phyloP scores from a whole-genome alignment of 768 basidiomycete genomes.

The Leccinum barrowsii region DNA sequence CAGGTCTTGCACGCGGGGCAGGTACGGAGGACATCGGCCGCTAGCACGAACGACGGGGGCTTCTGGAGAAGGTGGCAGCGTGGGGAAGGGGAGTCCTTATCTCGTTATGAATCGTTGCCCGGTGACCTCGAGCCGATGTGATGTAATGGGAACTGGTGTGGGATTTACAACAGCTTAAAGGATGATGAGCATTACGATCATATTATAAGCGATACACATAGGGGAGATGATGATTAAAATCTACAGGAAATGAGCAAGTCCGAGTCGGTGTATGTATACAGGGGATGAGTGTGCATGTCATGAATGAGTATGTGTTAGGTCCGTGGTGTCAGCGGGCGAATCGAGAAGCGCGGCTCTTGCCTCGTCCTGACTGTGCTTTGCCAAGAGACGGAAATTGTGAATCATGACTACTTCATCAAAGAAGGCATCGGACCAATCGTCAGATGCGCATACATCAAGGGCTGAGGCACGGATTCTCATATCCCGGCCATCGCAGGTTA shows the following conservation, averaged over 20 bases:
- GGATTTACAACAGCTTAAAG: constrained; percentile 23
- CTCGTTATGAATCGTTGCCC: constrained; percentile 17
- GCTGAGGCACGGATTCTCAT: constrained; percentile 49
- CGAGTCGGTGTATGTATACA: constrained; percentile 29
- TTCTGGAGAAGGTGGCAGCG: constrained; percentile 27
- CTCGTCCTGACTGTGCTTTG: constrained; percentile 36
- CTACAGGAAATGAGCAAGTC: constrained; percentile 30
- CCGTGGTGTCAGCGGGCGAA: constrained; percentile 22
- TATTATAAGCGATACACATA: constrained; percentile 35
- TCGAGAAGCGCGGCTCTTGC: constrained; percentile 28
- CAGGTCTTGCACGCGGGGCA: constrained; percentile 72
- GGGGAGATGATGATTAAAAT: constrained; percentile 31
- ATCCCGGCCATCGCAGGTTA: constrained; percentile 36
- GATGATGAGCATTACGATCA: constrained; percentile 27
- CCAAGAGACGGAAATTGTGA: constrained; percentile 44
- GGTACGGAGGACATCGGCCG: constrained; percentile 36
- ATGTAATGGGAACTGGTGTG: constrained; percentile 19
- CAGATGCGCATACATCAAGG: constrained; percentile 37
- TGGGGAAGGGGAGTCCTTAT: constrained; percentile 6
- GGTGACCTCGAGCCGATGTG: constrained; percentile 13
- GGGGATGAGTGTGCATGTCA: constrained; percentile 24
- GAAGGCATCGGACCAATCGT: constrained; percentile 59
- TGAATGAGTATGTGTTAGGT: constrained; percentile 22
- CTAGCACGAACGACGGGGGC: constrained; percentile 16
- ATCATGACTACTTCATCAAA: constrained; percentile 63